phyloP scores from a whole-genome alignment of 139 green algal genomes.

The Edaphochlamys debaryana region DNA sequence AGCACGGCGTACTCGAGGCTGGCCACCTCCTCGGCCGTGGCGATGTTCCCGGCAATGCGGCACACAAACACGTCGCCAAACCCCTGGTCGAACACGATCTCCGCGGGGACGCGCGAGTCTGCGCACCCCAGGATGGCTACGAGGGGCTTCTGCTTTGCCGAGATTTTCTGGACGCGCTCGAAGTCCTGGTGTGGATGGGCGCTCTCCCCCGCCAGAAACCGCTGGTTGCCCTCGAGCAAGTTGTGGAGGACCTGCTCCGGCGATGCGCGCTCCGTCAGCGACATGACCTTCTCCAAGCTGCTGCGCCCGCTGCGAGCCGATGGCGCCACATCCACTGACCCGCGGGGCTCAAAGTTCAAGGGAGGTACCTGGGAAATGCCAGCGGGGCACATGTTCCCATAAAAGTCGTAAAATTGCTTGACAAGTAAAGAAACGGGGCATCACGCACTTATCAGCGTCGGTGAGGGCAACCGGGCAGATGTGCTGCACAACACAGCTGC shows the following conservation, averaged over 20 bases:
- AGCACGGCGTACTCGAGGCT: constrained; percentile 51
- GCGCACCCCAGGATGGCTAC: constrained; percentile 48
- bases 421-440: too few species aligned
- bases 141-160: constrained; percentile 37
- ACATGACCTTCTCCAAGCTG: background rate
- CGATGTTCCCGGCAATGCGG: constrained; percentile 51
- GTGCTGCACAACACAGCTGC: too few species aligned
- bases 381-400: too few species aligned
- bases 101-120: constrained; percentile 45
- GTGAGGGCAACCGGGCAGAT: too few species aligned
- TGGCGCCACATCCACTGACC: too few species aligned
- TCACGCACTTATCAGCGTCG: too few species aligned
- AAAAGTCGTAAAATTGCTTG: too few species aligned
- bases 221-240: constrained; percentile 41
- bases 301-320: background rate
- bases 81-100: constrained; percentile 53
- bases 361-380: too few species aligned
- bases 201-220: constrained; percentile 32
- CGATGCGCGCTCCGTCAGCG: constrained; percentile 11
- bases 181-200: constrained; percentile 51
- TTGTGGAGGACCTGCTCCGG: constrained; percentile 30
- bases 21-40: constrained; percentile 43
- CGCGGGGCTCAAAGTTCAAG: too few species aligned
- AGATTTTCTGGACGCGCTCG: constrained; percentile 7
- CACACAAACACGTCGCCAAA: constrained; percentile 56